These are phyloP conservation scores for Zoysia matrella DNA, from an alignment of 202 grass and related monocot species.

Conservation along the genomic window DNA sequence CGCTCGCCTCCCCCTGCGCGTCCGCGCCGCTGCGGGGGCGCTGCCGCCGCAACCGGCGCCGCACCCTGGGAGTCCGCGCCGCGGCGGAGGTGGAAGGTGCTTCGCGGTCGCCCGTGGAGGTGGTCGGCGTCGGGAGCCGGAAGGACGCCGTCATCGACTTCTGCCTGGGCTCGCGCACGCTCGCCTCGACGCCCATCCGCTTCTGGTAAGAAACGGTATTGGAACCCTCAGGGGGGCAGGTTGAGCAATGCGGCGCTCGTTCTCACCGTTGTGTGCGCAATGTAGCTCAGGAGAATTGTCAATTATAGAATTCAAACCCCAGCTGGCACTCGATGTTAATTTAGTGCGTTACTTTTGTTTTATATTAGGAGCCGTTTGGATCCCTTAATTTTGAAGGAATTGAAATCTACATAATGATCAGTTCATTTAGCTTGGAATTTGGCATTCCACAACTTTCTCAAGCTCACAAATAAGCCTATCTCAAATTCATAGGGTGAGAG, in stretches of 20 bases:
- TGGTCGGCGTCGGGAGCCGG: constrained; percentile 85
- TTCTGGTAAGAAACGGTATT: constrained; percentile 67
- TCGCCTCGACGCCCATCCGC: constrained; percentile 67
- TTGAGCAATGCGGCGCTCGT: neutral
- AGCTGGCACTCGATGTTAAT: neutral
- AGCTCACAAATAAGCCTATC: too few relatives aligned
- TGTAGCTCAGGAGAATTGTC: constrained; percentile 12
- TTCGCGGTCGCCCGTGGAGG: constrained; percentile 60
- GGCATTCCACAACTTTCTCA: too few relatives aligned
- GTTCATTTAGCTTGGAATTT: too few relatives aligned
- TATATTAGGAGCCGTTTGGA: too few relatives aligned
- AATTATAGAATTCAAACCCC: neutral
- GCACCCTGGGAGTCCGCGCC: neutral
- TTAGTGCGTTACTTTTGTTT: neutral
- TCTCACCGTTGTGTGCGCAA: neutral
- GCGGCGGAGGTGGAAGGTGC: neutral
- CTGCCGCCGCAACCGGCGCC: neutral
- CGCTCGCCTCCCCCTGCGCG: constrained; percentile 24
- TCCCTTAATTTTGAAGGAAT: too few relatives aligned
- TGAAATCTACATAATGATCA: too few relatives aligned
- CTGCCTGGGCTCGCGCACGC: constrained; percentile 70
- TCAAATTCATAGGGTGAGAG: too few relatives aligned
- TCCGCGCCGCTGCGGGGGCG: constrained; percentile 23
- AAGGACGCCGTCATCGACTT: constrained; percentile 94
- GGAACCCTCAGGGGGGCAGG: constrained; percentile 5